Evolutionary conservation across 1,284 basidiomycete genomes (phyloP).

Genomic region (Ceratobasidium sp.): DNA sequence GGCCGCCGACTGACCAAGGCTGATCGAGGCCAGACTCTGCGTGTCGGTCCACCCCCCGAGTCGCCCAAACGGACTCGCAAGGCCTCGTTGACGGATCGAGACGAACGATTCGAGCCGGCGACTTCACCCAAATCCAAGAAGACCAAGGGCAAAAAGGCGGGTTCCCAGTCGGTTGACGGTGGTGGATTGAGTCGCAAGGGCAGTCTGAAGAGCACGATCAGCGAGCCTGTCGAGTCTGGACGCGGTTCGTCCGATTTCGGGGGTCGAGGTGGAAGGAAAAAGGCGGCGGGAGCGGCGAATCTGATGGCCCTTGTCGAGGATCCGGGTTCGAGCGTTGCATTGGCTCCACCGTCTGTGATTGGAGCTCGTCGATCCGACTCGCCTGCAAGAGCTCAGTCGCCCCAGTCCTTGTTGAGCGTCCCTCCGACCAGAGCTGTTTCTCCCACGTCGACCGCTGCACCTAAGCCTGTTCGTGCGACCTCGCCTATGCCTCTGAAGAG

Average conservation of each 20-base stretch:
- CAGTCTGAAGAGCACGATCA: conserved; percentile 34
- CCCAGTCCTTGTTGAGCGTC: conserved; percentile 30
- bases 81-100: conserved; percentile 13
- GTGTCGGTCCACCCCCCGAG: conserved; percentile 34
- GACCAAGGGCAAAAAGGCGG: not conserved
- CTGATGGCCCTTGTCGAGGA: conserved; percentile 32
- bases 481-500: conserved; percentile 64
- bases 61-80: conserved; percentile 1
- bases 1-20: conserved; percentile 36
- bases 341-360: conserved; percentile 6
- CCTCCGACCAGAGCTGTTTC: conserved; percentile 37
- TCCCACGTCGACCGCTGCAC: conserved; percentile 38
- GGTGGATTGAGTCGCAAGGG: conserved; percentile 36
- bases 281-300: not conserved
- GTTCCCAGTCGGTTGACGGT: conserved; percentile 28
- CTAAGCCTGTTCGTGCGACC: conserved; percentile 30
- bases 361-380: not conserved
- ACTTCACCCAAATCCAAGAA: not conserved
- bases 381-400: not conserved
- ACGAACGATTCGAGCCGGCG: conserved; percentile 20
- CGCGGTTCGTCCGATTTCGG: not conserved
- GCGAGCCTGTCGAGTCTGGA: conserved; percentile 2
- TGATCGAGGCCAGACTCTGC: conserved; percentile 22
- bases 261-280: not conserved
- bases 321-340: not conserved